Evolutionary conservation across 2,329 filamentous ascomycete species (phyloP).

Genomic region (Aspergillus quadrilineatus): DNA sequence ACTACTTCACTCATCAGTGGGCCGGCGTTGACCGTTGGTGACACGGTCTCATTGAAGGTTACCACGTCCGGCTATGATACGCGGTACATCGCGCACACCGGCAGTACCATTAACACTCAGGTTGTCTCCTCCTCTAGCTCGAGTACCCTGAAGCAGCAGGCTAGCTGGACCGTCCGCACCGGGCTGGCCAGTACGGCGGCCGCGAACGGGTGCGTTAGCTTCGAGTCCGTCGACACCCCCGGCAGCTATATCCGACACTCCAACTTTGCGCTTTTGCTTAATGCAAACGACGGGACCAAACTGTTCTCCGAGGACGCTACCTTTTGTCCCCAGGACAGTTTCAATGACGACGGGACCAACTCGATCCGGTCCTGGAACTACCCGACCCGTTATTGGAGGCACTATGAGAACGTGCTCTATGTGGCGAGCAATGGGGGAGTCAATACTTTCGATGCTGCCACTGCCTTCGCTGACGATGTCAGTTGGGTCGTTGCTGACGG

Average conservation of each 20-base stretch:
- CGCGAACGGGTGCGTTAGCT: constrained; percentile 56
- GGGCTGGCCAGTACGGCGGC: constrained; percentile 51
- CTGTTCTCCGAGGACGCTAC: constrained; percentile 62
- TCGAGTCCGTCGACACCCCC: constrained; percentile 59
- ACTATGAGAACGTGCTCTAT: constrained; percentile 52
- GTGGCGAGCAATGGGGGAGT: constrained; percentile 57
- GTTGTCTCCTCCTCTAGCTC: constrained; percentile 54
- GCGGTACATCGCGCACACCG: constrained; percentile 57
- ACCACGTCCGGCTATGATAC: constrained; percentile 57
- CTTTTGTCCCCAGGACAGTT: constrained; percentile 57
- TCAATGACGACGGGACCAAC: constrained; percentile 51
- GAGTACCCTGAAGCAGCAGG: constrained; percentile 51
- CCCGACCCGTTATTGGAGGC: constrained; percentile 59
- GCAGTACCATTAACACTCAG: constrained; percentile 54
- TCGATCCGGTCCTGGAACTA: constrained; percentile 60
- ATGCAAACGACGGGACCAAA: constrained; percentile 56
- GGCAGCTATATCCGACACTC: constrained; percentile 61
- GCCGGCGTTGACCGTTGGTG: constrained; percentile 48
- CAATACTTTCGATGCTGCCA: constrained; percentile 52
- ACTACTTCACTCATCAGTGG: constrained; percentile 50
- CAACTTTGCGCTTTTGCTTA: constrained; percentile 52
- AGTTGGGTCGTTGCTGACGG: constrained; percentile 43
- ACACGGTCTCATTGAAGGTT: constrained; percentile 54
- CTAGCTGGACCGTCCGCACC: constrained; percentile 55
- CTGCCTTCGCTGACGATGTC: constrained; percentile 55